Conservation (phyloP, 1,139 yeast genomes). For the Hyphopichia khmerensis region DNA sequence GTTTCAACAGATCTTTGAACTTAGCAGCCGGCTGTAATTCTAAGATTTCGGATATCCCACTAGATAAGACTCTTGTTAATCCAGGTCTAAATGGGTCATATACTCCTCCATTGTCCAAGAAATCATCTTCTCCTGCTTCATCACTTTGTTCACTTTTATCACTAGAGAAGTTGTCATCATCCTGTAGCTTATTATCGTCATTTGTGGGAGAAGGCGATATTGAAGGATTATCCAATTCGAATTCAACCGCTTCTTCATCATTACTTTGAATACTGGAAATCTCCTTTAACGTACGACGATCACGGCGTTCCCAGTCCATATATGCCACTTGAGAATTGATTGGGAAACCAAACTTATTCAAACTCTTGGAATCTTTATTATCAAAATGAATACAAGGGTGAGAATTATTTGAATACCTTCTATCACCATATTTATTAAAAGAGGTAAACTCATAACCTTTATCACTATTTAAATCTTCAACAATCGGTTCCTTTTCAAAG, state of each 20-base stretch:
- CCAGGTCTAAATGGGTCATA: conserved; percentile 16
- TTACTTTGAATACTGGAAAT: neutral
- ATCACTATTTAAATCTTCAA: conserved; percentile 2
- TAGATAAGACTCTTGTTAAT: conserved; percentile 15
- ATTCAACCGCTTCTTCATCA: neutral
- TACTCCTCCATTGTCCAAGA: conserved; percentile 12
- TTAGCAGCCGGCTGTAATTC: conserved; percentile 30
- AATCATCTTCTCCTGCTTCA: neutral
- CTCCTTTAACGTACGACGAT: conserved; percentile 9
- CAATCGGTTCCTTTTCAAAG: neutral
- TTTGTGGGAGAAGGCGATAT: neutral
- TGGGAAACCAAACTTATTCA: conserved; percentile 15
- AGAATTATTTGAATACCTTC: conserved; percentile 11
- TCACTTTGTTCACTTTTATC: neutral
- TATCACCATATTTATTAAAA: conserved; percentile 8
- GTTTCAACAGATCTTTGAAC: conserved; percentile 25
- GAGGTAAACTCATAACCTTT: conserved; percentile 13
- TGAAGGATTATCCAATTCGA: neutral
- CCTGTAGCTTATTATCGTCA: neutral
- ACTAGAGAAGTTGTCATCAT: neutral
- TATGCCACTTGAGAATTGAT: conserved; percentile 23
- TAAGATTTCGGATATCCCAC: conserved; percentile 20
- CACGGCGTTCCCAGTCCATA: conserved; percentile 26
- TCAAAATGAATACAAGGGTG: neutral
- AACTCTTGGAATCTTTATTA: neutral